Evolutionary conservation across 495 filamentous ascomycete species (phyloP).

Genomic region (Pseudomonodictys pantanalensis): DNA sequence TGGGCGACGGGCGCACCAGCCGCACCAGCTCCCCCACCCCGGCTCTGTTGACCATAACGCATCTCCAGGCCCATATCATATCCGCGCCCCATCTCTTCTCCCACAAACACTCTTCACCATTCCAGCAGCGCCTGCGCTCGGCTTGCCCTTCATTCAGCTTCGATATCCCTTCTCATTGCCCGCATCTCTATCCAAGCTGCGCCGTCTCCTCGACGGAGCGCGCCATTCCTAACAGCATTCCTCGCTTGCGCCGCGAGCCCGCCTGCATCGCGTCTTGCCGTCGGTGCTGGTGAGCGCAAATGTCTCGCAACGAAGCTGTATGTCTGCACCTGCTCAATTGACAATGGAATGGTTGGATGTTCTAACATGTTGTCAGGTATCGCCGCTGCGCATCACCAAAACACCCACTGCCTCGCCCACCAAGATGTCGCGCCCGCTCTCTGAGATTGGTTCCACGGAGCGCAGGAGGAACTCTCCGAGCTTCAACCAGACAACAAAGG

Average conservation of each 20-base stretch:
- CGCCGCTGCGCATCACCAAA: constrained; percentile 45
- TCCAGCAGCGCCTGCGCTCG: constrained; percentile 21
- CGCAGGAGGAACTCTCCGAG: constrained; percentile 45
- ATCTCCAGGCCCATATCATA: constrained; percentile 1
- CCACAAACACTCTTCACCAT: constrained; percentile 10
- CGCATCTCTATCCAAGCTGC: constrained; percentile 18
- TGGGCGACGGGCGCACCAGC: background rate
- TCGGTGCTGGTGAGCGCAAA: background rate
- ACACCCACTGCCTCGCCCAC: constrained; percentile 32
- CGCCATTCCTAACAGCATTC: constrained; percentile 31
- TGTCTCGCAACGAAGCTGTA: constrained; percentile 32
- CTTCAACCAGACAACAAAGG: constrained; percentile 44
- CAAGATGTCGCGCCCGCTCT: constrained; percentile 41
- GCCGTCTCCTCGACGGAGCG: constrained; percentile 27
- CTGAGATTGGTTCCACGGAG: constrained; percentile 43
- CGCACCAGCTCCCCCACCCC: background rate
- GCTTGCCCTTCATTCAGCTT: constrained; percentile 16
- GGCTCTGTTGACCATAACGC: constrained; percentile 11
- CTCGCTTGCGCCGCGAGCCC: constrained; percentile 20
- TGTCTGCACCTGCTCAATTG: background rate
- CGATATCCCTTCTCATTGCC: constrained; percentile 8
- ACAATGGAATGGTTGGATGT: background rate
- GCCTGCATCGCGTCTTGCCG: constrained; percentile 19
- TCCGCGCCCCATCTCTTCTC: constrained; percentile 4
- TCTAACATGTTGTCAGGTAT: constrained; percentile 38